phyloP scores from a whole-genome alignment of 225 moss, liverwort and hornwort genomes.

The Polytrichum formosum region DNA sequence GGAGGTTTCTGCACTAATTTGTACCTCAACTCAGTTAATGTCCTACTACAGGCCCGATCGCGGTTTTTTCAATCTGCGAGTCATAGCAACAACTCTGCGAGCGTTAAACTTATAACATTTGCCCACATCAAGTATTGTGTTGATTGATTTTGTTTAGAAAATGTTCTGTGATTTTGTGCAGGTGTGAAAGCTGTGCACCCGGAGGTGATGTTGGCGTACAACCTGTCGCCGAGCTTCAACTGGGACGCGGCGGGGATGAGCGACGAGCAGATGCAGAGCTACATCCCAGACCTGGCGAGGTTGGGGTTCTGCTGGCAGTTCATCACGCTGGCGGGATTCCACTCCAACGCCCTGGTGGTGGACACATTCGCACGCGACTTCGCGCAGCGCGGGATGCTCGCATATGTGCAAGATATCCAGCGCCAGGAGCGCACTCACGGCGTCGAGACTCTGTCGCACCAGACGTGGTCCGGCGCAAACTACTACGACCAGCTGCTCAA shows the following conservation, averaged over 20 bases:
- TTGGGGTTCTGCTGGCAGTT: conserved; percentile 84
- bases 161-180: neutral
- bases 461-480: conserved; percentile 77
- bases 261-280: conserved; percentile 73
- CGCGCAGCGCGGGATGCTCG: conserved; percentile 76
- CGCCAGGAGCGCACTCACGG: conserved; percentile 76
- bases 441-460: conserved; percentile 78
- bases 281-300: conserved; percentile 65
- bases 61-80: too few species aligned
- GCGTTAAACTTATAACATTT: too few species aligned
- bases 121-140: too few species aligned
- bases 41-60: too few species aligned
- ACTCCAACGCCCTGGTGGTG: conserved; percentile 58
- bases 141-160: too few species aligned
- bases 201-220: conserved; percentile 73
- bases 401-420: conserved; percentile 81
- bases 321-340: conserved; percentile 79
- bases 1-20: too few species aligned
- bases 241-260: conserved; percentile 82
- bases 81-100: too few species aligned
- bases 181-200: conserved; percentile 50
- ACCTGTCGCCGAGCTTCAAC: conserved; percentile 80
- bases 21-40: too few species aligned
- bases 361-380: conserved; percentile 77
- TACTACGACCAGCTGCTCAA: conserved; percentile 83